Evolutionary conservation across 495 filamentous ascomycete genomes (phyloP).

Genomic region (Penicillium argentinense): DNA sequence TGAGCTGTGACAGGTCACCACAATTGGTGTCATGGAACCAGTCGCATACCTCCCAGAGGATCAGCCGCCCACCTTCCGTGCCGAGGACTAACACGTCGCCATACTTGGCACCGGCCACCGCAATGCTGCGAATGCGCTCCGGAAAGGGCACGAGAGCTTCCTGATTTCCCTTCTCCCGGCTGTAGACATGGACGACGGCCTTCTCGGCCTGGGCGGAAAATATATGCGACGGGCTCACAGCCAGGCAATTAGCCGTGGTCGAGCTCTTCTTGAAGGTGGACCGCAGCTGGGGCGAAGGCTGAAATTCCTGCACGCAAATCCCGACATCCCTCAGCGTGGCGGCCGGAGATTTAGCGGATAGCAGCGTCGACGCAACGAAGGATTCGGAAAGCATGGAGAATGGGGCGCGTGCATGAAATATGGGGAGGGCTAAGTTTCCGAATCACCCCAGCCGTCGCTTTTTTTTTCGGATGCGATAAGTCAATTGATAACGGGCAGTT

Average conservation of each 20-base stretch:
- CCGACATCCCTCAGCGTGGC: constrained; percentile 72
- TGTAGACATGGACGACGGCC: constrained; percentile 89
- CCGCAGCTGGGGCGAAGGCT: constrained; percentile 68
- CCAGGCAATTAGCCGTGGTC: constrained; percentile 72
- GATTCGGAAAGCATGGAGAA: constrained; percentile 74
- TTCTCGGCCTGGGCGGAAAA: constrained; percentile 91
- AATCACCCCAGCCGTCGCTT: constrained; percentile 13
- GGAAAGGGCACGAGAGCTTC: constrained; percentile 84
- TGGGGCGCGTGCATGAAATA: constrained; percentile 23
- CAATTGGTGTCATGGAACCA: not conserved
- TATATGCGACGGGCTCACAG: constrained; percentile 77
- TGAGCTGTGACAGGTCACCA: constrained; percentile 7
- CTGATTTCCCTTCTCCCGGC: constrained; percentile 75
- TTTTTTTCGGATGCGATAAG: constrained; percentile 28
- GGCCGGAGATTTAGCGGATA: constrained; percentile 61
- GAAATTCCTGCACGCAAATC: constrained; percentile 80
- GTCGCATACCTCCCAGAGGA: constrained; percentile 83
- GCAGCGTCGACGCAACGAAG: constrained; percentile 73
- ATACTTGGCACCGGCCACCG: constrained; percentile 56
- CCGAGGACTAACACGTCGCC: constrained; percentile 76
- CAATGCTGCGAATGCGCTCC: constrained; percentile 76
- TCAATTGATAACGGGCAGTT: constrained; percentile 39
- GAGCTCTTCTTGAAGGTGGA: constrained; percentile 92
- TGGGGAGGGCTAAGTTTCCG: constrained; percentile 8
- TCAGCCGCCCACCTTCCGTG: constrained; percentile 81